Percentiles rank a stretch among this genome's conserved stretches.
Evolutionary conservation across 352 stramenopile species (phyloP).

Genomic region (Globisporangium spinosum): DNA sequence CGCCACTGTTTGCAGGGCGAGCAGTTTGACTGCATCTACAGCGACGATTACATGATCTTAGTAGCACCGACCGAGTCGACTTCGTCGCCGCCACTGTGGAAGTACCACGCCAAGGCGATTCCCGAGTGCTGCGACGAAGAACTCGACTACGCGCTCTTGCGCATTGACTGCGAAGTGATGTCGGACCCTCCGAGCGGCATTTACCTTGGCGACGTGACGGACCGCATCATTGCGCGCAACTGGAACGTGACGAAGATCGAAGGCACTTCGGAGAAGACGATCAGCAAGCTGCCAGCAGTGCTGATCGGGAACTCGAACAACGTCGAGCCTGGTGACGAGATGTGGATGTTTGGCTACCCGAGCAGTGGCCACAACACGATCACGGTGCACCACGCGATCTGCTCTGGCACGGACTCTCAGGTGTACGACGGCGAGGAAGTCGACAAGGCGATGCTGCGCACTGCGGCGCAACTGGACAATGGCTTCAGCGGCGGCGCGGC

Average conservation of each 20-base stretch:
- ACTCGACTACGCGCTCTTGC: slow-evolving; percentile 76
- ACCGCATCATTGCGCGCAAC: slow-evolving; percentile 81
- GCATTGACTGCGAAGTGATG: slow-evolving; percentile 82
- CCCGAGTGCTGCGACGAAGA: slow-evolving; percentile 84
- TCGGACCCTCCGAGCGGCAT: slow-evolving; percentile 83
- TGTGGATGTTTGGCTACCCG: slow-evolving; percentile 90
- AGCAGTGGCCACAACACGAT: slow-evolving; percentile 89
- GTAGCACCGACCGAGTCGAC: slow-evolving; percentile 81
- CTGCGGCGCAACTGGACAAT: slow-evolving; percentile 81
- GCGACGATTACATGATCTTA: slow-evolving; percentile 86
- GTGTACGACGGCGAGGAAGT: slow-evolving; percentile 83
- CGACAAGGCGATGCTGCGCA: slow-evolving; percentile 84
- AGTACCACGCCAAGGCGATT: slow-evolving; percentile 79
- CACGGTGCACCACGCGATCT: slow-evolving; percentile 88
- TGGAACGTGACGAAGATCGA: slow-evolving; percentile 82
- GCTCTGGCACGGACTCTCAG: slow-evolving; percentile 84
- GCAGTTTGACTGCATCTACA: slow-evolving; percentile 87
- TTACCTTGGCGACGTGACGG: slow-evolving; percentile 86
- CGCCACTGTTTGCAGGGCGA: slow-evolving; percentile 79
- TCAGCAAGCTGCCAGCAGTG: slow-evolving; percentile 72
- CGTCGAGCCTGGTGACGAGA: slow-evolving; percentile 82
- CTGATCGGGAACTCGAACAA: slow-evolving; percentile 88
- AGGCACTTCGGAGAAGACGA: slow-evolving; percentile 62
- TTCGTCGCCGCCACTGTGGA: slow-evolving; percentile 74
- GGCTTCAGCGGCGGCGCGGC: slow-evolving; percentile 81